Conservation (phyloP, 805 yeast species). For the Lachancea dasiensis region DNA sequence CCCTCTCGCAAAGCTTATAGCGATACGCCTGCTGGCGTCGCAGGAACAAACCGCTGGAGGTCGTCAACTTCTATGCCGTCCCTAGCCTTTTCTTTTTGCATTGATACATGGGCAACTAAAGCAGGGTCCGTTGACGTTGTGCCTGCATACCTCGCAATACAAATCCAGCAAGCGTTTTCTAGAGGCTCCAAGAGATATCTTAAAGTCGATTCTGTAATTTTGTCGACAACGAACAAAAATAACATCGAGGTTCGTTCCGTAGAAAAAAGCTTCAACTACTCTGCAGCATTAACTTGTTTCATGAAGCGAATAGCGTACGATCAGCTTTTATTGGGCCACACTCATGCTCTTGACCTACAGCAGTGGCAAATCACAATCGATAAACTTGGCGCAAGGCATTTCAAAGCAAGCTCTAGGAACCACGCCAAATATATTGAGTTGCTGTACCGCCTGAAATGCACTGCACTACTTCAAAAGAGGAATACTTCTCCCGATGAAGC, state of each 20-base stretch:
- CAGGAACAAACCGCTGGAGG: conserved; percentile 13
- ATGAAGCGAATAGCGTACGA: conserved; percentile 13
- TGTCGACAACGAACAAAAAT: conserved; percentile 11
- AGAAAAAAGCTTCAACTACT: conserved; percentile 5
- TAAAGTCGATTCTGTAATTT: conserved; percentile 10
- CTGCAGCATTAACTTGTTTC: conserved; percentile 10
- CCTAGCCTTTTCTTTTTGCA: conserved; percentile 12
- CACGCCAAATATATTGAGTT: conserved; percentile 7
- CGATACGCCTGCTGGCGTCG: conserved; percentile 15
- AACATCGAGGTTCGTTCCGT: conserved; percentile 4
- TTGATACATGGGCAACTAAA: conserved; percentile 11
- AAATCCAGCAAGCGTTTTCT: conserved; percentile 10
- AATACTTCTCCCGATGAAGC: conserved; percentile 23
- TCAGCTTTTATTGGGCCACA: conserved; percentile 5
- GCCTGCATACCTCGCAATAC: conserved; percentile 12
- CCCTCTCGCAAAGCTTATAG: conserved; percentile 9
- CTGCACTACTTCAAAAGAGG: conserved; percentile 13
- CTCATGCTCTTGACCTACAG: conserved; percentile 6
- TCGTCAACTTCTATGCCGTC: conserved; percentile 1
- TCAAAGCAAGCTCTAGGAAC: not conserved
- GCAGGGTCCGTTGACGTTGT: conserved; percentile 11
- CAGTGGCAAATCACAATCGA: conserved; percentile 11
- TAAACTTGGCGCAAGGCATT: conserved; percentile 8
- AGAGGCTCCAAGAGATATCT: conserved; percentile 1
- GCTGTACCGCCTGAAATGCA: conserved; percentile 15